phyloP scores from a whole-genome alignment of 2,329 filamentous ascomycete genomes.

The Chaetomium olivaceum region DNA sequence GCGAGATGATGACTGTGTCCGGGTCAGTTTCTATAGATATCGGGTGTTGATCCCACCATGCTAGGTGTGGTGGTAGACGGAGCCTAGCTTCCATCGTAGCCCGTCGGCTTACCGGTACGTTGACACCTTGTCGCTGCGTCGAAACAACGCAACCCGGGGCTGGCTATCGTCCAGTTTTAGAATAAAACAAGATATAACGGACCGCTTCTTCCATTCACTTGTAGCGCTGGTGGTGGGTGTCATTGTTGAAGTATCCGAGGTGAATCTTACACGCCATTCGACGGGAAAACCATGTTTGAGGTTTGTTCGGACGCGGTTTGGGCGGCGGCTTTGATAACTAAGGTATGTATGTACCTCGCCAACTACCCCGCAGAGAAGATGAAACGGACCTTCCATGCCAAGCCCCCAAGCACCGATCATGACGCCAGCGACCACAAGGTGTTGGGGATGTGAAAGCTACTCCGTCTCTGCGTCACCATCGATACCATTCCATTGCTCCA shows the following conservation, averaged over 20 bases:
- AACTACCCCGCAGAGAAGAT: too few relatives aligned
- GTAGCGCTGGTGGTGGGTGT: not conserved
- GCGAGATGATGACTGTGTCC: constrained; percentile 54
- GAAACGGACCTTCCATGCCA: too few relatives aligned
- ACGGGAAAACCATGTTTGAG: not conserved
- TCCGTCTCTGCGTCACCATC: too few relatives aligned
- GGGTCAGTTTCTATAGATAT: not conserved
- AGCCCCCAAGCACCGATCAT: too few relatives aligned
- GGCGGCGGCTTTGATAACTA: too few relatives aligned
- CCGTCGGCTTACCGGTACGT: constrained; percentile 56
- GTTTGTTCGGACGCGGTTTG: not conserved
- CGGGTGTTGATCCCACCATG: not conserved
- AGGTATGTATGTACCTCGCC: too few relatives aligned
- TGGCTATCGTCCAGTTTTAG: constrained; percentile 46
- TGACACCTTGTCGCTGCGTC: constrained; percentile 58
- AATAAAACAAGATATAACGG: constrained; percentile 54
- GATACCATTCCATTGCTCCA: too few relatives aligned
- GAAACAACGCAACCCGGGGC: constrained; percentile 61
- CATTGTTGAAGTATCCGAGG: not conserved
- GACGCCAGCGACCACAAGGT: too few relatives aligned
- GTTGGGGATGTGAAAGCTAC: too few relatives aligned
- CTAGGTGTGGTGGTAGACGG: not conserved
- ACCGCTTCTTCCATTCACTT: constrained; percentile 37
- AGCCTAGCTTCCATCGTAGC: not conserved
- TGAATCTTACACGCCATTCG: not conserved